Evolutionary conservation across 345 rosid species (phyloP).

Genomic region (Capsella bursapastoris): DNA sequence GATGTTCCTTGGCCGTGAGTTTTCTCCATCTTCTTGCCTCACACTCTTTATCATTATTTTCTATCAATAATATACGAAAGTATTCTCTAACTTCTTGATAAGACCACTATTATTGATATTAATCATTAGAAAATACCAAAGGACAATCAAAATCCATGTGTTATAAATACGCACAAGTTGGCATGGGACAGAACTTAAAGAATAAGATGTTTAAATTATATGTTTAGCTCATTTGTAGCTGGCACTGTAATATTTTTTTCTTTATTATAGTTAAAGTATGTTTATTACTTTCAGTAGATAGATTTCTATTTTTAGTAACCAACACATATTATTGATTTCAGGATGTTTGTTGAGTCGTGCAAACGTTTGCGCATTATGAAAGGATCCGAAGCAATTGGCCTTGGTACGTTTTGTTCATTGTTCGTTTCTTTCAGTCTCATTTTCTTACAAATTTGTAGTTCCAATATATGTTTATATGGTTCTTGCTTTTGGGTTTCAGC

Average conservation of each 20-base stretch:
- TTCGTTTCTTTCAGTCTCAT: background rate
- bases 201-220: background rate
- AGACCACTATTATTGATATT: background rate
- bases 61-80: background rate
- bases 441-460: background rate
- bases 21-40: background rate
- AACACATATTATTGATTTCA: slow-evolving; percentile 35
- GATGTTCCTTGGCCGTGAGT: slow-evolving; percentile 69
- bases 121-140: slow-evolving; percentile 9
- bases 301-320: background rate
- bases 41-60: background rate
- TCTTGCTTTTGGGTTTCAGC: slow-evolving; percentile 23
- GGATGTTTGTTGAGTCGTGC: slow-evolving; percentile 94
- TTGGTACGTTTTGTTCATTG: slow-evolving; percentile 53
- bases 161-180: slow-evolving; percentile 36
- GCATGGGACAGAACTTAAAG: slow-evolving; percentile 30
- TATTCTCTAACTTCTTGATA: background rate
- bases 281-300: background rate
- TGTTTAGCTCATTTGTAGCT: slow-evolving; percentile 29
- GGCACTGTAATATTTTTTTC: background rate
- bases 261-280: background rate
- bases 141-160: slow-evolving; percentile 26
- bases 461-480: background rate
- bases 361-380: slow-evolving; percentile 93
- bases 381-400: slow-evolving; percentile 95